phyloP scores from a whole-genome alignment of 768 basidiomycete genomes.

The Udeniomyces megalosporus region DNA sequence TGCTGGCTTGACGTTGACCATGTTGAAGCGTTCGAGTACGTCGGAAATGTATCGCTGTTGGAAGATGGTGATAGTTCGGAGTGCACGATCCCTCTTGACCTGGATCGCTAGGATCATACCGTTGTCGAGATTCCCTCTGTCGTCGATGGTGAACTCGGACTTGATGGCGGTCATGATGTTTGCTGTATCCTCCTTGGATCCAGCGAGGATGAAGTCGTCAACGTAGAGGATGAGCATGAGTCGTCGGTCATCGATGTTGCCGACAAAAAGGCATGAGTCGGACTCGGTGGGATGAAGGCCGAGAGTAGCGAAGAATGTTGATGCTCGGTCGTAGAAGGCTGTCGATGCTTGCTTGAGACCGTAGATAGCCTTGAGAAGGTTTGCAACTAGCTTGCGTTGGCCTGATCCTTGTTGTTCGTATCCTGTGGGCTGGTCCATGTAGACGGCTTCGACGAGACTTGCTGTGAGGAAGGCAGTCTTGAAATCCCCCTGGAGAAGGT shows the following conservation, averaged over 20 bases:
- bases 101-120: background rate
- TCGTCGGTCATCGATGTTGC: background rate
- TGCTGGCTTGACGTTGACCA: background rate
- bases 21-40: background rate
- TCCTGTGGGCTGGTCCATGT: background rate
- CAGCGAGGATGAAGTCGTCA: background rate
- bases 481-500: background rate
- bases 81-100: background rate
- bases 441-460: background rate
- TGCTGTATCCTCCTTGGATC: background rate
- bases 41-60: background rate
- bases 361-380: slow-evolving; percentile 1
- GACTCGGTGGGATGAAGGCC: background rate
- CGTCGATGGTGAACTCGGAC: background rate
- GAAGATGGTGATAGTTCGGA: background rate
- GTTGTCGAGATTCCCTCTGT: background rate
- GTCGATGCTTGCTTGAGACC: background rate
- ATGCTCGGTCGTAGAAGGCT: background rate
- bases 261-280: background rate
- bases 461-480: slow-evolving; percentile 5
- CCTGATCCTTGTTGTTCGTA: background rate
- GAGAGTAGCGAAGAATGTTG: background rate
- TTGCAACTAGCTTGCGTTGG: background rate
- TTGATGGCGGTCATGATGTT: background rate
- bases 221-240: background rate